Evolutionary conservation across 202 grass and related monocot genomes (phyloP), one percentile per base, ranked within the genome.

Genomic region (Schoenoplectus triqueter): DNA sequence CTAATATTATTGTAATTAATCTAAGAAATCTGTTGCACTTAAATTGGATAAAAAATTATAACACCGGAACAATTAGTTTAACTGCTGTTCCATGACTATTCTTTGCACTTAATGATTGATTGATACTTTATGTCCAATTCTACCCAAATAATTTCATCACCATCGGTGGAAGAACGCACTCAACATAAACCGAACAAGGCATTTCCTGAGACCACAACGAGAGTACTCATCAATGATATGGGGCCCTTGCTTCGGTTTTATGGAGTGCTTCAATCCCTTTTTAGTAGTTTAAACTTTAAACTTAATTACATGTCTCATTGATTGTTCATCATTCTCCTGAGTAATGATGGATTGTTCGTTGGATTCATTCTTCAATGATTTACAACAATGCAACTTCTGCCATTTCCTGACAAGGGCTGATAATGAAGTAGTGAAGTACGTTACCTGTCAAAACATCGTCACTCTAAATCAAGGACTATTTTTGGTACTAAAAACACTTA

Each of bases 261-360:
- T 60, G 21, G 6, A 22, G 73, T 78, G 2, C 13, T 78, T 31
- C 39, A 15, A 60, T 2, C 14, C 2, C 6, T 78, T 59, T 57
- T 17, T 15, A 76, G 22, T 8, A 59, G 73, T 78, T 78, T 78
- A 59, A 78, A 78, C 54, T 60, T 31, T 31, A 31, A 31, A 31
- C 31, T 31, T 31, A 31, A 31, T 31, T 78, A 17, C 31, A 44
- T 60, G 74, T 78, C 54, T 59, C 50, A 77, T 76, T 55, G 72
- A 76, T 40, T 56, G 50, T 76, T 76, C 19, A 57, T 39, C 20
- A 13, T 1, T 76, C 73, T 56, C 13, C 49, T 2, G 3, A 42
- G 22, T 68, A 2, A 22, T 56, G 49, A 76, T 76, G 4, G 11
- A 15, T n/a, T 15, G 11, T 56, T 54, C 40, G 5, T 22, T 74